Evolutionary conservation across 192 early-diverging fungal genomes (phyloP), one percentile per base, ranked within the genome.

Genomic region (Pilaira anomala): DNA sequence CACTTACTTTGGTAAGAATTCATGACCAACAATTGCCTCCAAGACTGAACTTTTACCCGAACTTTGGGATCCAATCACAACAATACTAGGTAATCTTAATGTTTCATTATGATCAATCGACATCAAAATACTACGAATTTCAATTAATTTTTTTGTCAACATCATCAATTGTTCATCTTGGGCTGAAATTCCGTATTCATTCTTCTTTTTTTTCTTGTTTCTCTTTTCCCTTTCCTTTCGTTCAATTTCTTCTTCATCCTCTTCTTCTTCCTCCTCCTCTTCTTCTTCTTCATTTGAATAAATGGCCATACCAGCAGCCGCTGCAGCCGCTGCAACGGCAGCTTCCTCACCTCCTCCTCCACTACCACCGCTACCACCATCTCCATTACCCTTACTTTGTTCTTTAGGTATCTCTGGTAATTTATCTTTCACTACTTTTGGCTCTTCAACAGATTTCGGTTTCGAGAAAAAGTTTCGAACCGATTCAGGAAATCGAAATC

Each of bases 71-170:
- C 91, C 90, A 62, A 93, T 83, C 7, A 93, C 91, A 21, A 93
- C 92, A 51, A 92, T 92, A 73, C 89, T 92, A 0, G 97, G 97
- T 13, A 98, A 71, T 62, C 84, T 87, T 45, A 97, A 80, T 9
- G 88, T 86, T 46, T 83, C 81, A 48, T 85, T 84, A 59, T 80
- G 84, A 61, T 91, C 82, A 62, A 98, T 89, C 3, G 88, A 88
- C 63, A 94, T 94, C 28, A 98, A 82, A 36, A 96, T 88, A 66
- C 90, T 96, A 53, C 96, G 87, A 29, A 98, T 88, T 73, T 98
- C 95, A 24, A 98, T 93, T 44, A 98, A 74, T 75, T 91, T 94
- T 67, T 92, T 93, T 12, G 94, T 98, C 60, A 98, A 69, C 63
- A 87, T 65, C 88, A 93, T 90, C 28, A 93, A 83, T 62, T 92